Percentiles rank a stretch among this genome's conserved stretches.
Evolutionary conservation across 768 basidiomycete genomes (phyloP).

Genomic region (Lentinula edodes): DNA sequence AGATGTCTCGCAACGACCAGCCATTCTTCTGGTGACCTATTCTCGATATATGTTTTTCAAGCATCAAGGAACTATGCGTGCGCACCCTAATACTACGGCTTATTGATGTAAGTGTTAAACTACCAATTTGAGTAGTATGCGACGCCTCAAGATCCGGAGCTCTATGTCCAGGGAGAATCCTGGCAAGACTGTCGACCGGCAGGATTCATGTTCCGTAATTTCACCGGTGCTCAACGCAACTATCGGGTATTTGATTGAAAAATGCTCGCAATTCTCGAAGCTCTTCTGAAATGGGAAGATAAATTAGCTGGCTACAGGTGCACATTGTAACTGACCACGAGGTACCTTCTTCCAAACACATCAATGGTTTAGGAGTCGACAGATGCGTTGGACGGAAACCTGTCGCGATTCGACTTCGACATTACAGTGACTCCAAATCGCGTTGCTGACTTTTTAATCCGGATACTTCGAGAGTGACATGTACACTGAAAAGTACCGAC

Average conservation of each 20-base stretch:
- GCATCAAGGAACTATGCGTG: constrained; percentile 9
- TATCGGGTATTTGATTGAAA: constrained; percentile 16
- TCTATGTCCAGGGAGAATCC: constrained; percentile 12
- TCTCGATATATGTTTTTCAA: constrained; percentile 16
- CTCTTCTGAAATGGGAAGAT: constrained; percentile 7
- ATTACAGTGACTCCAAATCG: constrained; percentile 11
- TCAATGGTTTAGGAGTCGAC: constrained; percentile 1
- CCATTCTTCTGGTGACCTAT: constrained; percentile 19
- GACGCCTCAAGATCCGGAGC: constrained; percentile 10
- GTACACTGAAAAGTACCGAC: background rate
- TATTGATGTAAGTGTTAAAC: constrained; percentile 3
- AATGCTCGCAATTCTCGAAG: constrained; percentile 9
- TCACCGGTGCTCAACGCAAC: constrained; percentile 13
- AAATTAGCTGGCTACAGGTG: constrained; percentile 14
- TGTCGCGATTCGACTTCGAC: constrained; percentile 4
- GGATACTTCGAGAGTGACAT: constrained; percentile 16
- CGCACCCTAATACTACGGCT: constrained; percentile 10
- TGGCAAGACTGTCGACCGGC: constrained; percentile 10
- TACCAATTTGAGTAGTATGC: constrained; percentile 13
- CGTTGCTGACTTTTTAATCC: constrained; percentile 20
- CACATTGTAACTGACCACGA: constrained; percentile 9
- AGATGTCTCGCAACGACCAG: background rate
- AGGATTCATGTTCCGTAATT: constrained; percentile 15
- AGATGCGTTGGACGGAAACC: constrained; percentile 11
- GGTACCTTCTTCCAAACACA: constrained; percentile 9